These are phyloP conservation scores for Plantago ovata DNA, from an alignment of 257 asterid species.

Conservation along the genomic window DNA sequence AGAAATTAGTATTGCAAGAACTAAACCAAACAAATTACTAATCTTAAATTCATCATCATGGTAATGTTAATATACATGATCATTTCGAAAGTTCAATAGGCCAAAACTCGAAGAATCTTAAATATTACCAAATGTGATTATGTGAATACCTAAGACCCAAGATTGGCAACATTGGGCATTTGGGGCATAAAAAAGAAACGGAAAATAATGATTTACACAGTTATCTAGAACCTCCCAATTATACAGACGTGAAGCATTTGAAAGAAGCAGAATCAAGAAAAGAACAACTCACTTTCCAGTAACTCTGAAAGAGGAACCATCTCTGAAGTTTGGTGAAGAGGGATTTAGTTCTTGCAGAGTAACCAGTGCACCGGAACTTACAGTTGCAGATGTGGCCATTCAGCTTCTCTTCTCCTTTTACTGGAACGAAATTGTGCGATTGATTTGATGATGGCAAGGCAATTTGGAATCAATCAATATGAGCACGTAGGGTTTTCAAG, in stretches of 20 bases:
- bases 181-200: too few relatives aligned
- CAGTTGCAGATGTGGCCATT: slow-evolving; percentile 40
- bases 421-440: neutral
- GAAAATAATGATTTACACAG: too few relatives aligned
- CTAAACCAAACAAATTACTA: neutral
- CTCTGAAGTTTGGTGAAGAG: slow-evolving; percentile 65
- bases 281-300: slow-evolving; percentile 70
- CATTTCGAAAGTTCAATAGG: too few relatives aligned
- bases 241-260: too few relatives aligned
- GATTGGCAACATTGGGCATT: too few relatives aligned
- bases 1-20: neutral
- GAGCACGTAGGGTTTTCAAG: too few relatives aligned
- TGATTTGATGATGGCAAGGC: neutral
- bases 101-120: too few relatives aligned
- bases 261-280: neutral
- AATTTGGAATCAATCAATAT: too few relatives aligned
- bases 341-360: slow-evolving; percentile 63
- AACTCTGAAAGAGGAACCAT: slow-evolving; percentile 72
- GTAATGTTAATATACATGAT: too few relatives aligned
- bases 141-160: too few relatives aligned
- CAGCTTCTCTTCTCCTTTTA: slow-evolving; percentile 6
- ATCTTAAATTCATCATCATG: neutral
- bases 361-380: slow-evolving; percentile 64
- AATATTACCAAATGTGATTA: too few relatives aligned
- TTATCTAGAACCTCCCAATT: too few relatives aligned